These are phyloP conservation scores for Ampelocalamus luodianensis DNA, from an alignment of 176 grass and related monocot species.

Conservation along the genomic window DNA sequence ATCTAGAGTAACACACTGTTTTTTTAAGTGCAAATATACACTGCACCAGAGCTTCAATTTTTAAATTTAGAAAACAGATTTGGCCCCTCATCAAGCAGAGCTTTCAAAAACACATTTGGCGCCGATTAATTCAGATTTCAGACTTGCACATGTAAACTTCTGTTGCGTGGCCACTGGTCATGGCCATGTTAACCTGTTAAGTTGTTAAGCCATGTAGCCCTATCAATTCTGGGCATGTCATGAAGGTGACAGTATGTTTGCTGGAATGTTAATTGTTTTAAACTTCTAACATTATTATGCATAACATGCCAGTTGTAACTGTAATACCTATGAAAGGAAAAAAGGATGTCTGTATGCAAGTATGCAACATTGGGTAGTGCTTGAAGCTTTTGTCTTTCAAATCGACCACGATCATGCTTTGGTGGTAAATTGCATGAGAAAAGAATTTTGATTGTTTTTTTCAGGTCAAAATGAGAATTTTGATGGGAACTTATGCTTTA, in stretches of 20 bases:
- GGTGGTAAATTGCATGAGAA: slow-evolving; percentile 29
- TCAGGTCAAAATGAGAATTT: slow-evolving; percentile 99
- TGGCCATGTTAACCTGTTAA: neutral
- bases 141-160: neutral
- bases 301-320: neutral
- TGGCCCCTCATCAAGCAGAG: slow-evolving; percentile 7
- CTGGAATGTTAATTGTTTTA: slow-evolving; percentile 3
- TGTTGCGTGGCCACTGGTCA: neutral
- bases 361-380: neutral
- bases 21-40: neutral
- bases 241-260: neutral
- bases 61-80: neutral
- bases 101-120: neutral
- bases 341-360: neutral
- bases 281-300: neutral
- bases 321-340: neutral
- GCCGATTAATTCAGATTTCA: neutral
- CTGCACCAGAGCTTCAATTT: neutral
- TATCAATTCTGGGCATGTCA: neutral
- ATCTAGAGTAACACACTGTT: neutral
- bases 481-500: slow-evolving; percentile 97
- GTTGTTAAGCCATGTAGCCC: neutral
- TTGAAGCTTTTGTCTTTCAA: slow-evolving; percentile 40
- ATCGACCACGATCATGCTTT: slow-evolving; percentile 9
- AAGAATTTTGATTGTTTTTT: slow-evolving; percentile 47